Evolutionary conservation across 345 rosid species (phyloP).

Genomic region (Cardamine occulta): DNA sequence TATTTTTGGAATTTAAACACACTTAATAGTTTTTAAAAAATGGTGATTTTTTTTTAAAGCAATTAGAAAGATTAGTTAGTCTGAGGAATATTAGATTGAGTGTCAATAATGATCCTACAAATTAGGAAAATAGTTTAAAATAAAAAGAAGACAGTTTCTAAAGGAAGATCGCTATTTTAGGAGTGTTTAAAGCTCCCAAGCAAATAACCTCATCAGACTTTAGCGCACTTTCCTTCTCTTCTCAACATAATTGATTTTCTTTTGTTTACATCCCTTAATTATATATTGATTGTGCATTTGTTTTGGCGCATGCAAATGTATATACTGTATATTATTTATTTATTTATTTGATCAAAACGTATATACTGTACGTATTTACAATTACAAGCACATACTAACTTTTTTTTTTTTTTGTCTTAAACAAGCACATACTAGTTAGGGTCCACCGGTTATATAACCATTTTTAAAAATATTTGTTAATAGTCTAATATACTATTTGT

Average conservation of each 20-base stretch:
- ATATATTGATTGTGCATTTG: too few relatives aligned
- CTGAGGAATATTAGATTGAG: conserved; percentile 21
- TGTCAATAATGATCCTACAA: conserved; percentile 15
- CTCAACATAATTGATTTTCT: background rate
- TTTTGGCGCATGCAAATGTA: too few relatives aligned
- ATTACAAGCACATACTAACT: too few relatives aligned
- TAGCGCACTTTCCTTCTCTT: conserved; percentile 49
- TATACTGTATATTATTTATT: too few relatives aligned
- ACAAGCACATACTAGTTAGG: too few relatives aligned
- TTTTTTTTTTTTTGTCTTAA: too few relatives aligned
- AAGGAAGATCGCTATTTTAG: conserved; percentile 26
- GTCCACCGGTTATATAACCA: too few relatives aligned
- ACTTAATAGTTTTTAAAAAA: background rate
- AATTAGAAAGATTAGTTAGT: conserved; percentile 25
- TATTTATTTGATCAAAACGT: too few relatives aligned
- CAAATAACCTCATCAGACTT: conserved; percentile 49
- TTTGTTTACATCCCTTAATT: background rate
- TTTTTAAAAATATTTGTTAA: too few relatives aligned
- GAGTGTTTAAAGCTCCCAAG: conserved; percentile 48
- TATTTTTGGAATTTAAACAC: background rate
- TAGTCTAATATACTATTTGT: too few relatives aligned
- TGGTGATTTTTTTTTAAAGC: background rate
- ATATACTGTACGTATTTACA: too few relatives aligned
- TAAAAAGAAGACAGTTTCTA: conserved; percentile 6
- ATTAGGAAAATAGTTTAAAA: conserved; percentile 6